These are phyloP conservation scores for Kwoniella sp. DNA, from an alignment of 768 basidiomycete genomes.

Conservation along the genomic window DNA sequence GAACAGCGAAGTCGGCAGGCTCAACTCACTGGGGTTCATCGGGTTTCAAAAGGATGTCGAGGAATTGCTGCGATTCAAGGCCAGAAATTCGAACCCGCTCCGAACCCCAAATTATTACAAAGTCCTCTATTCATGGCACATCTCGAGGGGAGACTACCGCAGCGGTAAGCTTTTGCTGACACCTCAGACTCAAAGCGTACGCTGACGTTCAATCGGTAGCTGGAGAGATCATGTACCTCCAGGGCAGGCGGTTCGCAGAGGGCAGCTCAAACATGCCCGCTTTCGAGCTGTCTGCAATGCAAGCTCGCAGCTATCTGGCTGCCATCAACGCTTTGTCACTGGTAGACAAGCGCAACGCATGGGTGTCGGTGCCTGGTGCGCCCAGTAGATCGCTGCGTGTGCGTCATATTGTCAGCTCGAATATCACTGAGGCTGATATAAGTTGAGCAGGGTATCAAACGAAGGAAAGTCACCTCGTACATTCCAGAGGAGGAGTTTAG, in stretches of 20 bases:
- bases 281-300: conserved; percentile 62
- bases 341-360: conserved; percentile 73
- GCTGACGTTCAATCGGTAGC: conserved; percentile 55
- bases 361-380: conserved; percentile 64
- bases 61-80: conserved; percentile 81
- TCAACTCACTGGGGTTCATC: conserved; percentile 78
- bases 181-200: not conserved
- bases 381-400: conserved; percentile 19
- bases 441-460: conserved; percentile 60
- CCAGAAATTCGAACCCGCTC: conserved; percentile 86
- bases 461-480: conserved; percentile 65
- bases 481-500: conserved; percentile 70
- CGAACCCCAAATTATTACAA: conserved; percentile 77
- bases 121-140: conserved; percentile 92
- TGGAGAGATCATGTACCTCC: conserved; percentile 86
- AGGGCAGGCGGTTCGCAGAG: conserved; percentile 69
- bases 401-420: conserved; percentile 3
- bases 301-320: conserved; percentile 67
- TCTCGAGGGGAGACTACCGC: conserved; percentile 78
- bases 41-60: conserved; percentile 83
- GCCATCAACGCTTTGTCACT: conserved; percentile 84
- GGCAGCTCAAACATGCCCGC: conserved; percentile 40
- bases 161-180: conserved; percentile 62
- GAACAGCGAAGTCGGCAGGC: conserved; percentile 68
- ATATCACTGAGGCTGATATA: not conserved